Conservation (phyloP, 2,329 filamentous ascomycete species). For the Xylariales sp. region DNA sequence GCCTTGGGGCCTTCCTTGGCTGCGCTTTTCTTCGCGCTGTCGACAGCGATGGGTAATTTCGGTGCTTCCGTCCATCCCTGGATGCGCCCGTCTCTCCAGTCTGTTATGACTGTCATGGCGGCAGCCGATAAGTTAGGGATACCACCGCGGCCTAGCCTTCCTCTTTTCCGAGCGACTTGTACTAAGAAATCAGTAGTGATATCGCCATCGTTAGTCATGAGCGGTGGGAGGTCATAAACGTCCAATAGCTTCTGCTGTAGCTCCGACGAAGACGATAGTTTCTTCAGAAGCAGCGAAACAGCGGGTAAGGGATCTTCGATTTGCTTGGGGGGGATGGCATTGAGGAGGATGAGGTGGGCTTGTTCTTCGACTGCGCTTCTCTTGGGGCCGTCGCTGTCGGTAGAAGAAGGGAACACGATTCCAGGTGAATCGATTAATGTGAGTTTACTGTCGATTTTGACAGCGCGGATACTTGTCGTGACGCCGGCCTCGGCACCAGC, state of each 20-base stretch:
- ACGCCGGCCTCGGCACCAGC: constrained; percentile 92
- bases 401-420: constrained; percentile 86
- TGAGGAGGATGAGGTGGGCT: constrained; percentile 86
- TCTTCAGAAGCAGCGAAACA: constrained; percentile 83
- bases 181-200: constrained; percentile 90
- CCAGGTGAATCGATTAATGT: constrained; percentile 94
- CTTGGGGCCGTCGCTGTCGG: constrained; percentile 39
- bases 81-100: constrained; percentile 95
- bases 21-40: constrained; percentile 26
- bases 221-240: constrained; percentile 85
- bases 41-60: constrained; percentile 65
- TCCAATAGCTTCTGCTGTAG: constrained; percentile 83
- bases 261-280: constrained; percentile 77
- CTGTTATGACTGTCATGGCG: constrained; percentile 93
- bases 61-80: constrained; percentile 91
- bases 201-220: constrained; percentile 79
- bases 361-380: constrained; percentile 75
- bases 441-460: constrained; percentile 95
- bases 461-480: constrained; percentile 86
- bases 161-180: constrained; percentile 93
- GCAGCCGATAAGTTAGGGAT: constrained; percentile 89
- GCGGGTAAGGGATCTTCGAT: constrained; percentile 93
- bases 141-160: constrained; percentile 87
- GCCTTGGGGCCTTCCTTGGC: constrained; percentile 14
- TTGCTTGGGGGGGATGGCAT: constrained; percentile 91